These are phyloP conservation scores for Pichia sp. DNA, from an alignment of 1,139 yeast genomes.

Conservation along the genomic window DNA sequence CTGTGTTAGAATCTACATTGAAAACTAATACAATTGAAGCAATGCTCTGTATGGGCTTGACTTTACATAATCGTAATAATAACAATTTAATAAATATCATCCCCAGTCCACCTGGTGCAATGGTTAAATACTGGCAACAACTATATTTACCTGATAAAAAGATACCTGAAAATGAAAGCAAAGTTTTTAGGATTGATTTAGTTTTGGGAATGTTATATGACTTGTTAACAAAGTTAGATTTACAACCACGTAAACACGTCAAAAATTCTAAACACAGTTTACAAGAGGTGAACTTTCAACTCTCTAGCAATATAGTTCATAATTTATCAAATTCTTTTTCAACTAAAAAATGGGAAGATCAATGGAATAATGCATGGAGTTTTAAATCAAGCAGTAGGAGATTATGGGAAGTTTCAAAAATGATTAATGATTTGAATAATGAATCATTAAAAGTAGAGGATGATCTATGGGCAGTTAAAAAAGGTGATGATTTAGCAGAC, in stretches of 20 bases:
- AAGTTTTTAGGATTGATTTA: constrained; percentile 25
- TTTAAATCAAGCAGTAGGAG: constrained; percentile 20
- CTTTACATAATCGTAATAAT: constrained; percentile 7
- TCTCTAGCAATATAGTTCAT: neutral
- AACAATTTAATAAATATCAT: neutral
- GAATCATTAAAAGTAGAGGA: constrained; percentile 7
- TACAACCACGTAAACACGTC: neutral
- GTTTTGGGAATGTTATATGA: constrained; percentile 14
- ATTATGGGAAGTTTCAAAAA: constrained; percentile 22
- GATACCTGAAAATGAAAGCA: constrained; percentile 10
- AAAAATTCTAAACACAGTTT: too few species aligned
- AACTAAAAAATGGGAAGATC: neutral
- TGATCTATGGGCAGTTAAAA: constrained; percentile 26
- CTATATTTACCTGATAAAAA: neutral
- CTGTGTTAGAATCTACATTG: constrained; percentile 45
- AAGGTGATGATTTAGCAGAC: constrained; percentile 59
- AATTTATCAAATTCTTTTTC: neutral
- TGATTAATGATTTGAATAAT: constrained; percentile 16
- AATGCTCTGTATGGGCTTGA: constrained; percentile 31
- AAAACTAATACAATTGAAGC: constrained; percentile 49
- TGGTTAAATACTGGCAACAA: constrained; percentile 18
- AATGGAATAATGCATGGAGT: constrained; percentile 13
- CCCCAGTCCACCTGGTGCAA: constrained; percentile 13
- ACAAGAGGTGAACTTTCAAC: neutral
- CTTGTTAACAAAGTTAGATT: neutral